Conservation (phyloP, 202 grass and related monocot species). For the Bolboschoenoplectus hybrid region DNA sequence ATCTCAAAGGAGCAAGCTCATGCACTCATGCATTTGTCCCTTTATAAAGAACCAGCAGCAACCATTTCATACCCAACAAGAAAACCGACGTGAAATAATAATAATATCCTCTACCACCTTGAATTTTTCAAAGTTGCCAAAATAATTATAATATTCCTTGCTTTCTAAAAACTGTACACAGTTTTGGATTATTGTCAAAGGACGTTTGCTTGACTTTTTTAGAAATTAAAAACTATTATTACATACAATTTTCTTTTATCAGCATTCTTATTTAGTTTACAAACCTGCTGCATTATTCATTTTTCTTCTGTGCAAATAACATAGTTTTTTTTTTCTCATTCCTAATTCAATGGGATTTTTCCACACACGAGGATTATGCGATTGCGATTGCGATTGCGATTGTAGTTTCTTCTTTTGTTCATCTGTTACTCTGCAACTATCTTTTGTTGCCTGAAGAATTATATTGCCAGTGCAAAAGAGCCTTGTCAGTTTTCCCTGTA, state of each 20-base stretch:
- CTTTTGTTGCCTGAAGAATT: constrained; percentile 6
- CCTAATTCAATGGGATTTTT: not conserved
- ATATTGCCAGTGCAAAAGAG: not conserved
- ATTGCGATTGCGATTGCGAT: not conserved
- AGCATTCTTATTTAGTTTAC: constrained; percentile 21
- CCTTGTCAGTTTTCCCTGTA: not conserved
- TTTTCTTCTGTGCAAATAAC: not conserved
- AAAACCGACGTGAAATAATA: not conserved
- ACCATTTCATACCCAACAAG: not conserved
- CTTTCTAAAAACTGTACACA: not conserved
- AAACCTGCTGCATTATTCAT: not conserved
- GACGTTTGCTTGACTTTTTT: not conserved
- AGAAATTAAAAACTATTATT: constrained; percentile 8
- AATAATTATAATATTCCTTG: not conserved
- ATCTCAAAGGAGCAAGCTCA: not conserved
- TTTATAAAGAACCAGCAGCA: not conserved
- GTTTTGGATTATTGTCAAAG: not conserved
- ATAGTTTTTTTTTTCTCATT: not conserved
- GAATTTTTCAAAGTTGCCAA: not conserved
- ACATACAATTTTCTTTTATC: not conserved
- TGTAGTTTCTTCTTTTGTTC: constrained; percentile 5
- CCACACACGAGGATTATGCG: not conserved
- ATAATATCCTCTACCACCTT: not conserved
- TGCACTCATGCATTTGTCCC: not conserved
- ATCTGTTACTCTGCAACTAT: not conserved